Evolutionary conservation across 1,284 basidiomycete species (phyloP).

Genomic region (Sanghuangporus sanghuang): DNA sequence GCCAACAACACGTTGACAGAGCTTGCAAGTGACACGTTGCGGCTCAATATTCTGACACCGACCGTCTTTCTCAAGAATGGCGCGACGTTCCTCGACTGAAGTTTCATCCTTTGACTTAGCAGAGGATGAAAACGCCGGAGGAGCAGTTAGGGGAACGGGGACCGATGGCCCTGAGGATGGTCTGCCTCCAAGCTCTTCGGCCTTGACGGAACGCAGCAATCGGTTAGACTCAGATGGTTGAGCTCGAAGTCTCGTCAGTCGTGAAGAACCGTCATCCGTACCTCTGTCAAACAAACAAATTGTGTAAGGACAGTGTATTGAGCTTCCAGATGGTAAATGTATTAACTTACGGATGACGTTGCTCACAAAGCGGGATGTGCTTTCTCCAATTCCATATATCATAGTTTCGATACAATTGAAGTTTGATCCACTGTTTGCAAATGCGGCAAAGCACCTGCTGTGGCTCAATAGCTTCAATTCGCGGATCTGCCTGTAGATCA

Average conservation of each 20-base stretch:
- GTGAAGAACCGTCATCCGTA: not conserved
- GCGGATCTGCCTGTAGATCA: constrained; percentile 48
- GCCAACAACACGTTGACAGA: constrained; percentile 11
- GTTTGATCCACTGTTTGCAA: constrained; percentile 56
- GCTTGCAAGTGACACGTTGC: constrained; percentile 13
- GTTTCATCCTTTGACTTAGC: constrained; percentile 3
- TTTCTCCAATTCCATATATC: constrained; percentile 17
- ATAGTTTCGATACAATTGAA: constrained; percentile 24
- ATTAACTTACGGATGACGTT: constrained; percentile 5
- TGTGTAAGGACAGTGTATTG: not conserved
- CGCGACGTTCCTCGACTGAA: constrained; percentile 10
- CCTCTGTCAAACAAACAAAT: not conserved
- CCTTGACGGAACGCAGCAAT: not conserved
- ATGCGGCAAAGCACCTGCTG: constrained; percentile 49
- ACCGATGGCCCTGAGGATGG: not conserved
- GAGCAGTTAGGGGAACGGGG: not conserved
- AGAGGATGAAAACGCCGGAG: not conserved
- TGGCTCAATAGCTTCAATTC: constrained; percentile 41
- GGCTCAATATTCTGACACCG: constrained; percentile 13
- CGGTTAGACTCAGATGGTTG: not conserved
- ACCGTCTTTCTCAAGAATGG: constrained; percentile 4
- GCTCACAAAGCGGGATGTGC: constrained; percentile 10
- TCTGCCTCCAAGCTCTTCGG: not conserved
- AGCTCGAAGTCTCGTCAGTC: not conserved
- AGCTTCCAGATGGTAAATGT: too few species aligned